Base-by-base conservation (phyloP, 75 land plant genomes). In the Sequoiadendron giganteum region DNA sequence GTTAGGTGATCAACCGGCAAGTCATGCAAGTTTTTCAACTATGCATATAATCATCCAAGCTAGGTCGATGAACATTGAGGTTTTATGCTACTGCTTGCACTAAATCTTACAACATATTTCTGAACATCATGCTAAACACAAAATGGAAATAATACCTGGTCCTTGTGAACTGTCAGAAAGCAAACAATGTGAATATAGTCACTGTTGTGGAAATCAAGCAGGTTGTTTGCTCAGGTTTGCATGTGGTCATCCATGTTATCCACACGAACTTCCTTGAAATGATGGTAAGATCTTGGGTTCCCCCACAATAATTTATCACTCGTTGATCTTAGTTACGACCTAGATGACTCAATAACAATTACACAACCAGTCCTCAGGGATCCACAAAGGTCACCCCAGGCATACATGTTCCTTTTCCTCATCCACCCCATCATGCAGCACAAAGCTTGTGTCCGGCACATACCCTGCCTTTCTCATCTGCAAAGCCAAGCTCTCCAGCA, bases 321-420 rank as follows among this genome's bases (percentile, higher is more conserved):
- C 42, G 2, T 19, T 5, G 5, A 79, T 19, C 8, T 79, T 42
- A 19, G 82, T 9, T 79, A 40, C 16, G 2, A 79, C 42, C 47
- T 79, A 39, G n/a, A 25, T 79, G 82, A 10, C 18, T 39, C 47
- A 19, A 21, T 79, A 18, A 10, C 47, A 79, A 19, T 21, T 34
- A 79, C 28, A 39, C n/a, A 21, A 39, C 43, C 21, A 18, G 6
- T 78, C 21, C 42, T 39, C 81, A 16, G n/a, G 28, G 43, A 9
- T 79, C 45, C 43, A 42, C 25, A 79, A 19, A 21, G 45, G n/a
- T 42, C 2, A 18, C 43, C 82, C 82, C 19, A 42, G 2, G 43
- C 47, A 79, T 79, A 86, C 42, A 90, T 81, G 80, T 39, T 86
- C 87, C 38, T 86, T 86, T 3, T 39, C 45, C 45, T 86, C 87